These are phyloP conservation scores for Syncephalastrum racemosum DNA, from an alignment of 371 early-diverging fungal genomes.

Conservation along the genomic window DNA sequence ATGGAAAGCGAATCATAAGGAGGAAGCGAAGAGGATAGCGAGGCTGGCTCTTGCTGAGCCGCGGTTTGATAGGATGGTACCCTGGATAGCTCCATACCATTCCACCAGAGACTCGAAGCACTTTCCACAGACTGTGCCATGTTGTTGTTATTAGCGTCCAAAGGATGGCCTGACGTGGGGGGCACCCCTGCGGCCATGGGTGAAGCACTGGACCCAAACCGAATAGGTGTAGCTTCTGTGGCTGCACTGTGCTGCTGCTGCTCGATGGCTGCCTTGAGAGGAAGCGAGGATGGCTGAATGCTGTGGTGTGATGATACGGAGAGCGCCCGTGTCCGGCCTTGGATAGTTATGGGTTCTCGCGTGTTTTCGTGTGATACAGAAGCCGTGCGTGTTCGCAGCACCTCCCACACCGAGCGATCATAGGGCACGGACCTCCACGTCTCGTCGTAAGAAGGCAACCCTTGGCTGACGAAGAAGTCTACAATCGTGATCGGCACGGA, in stretches of 20 bases:
- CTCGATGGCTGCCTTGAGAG: no score
- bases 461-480: slow-evolving; percentile 34
- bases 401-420: slow-evolving; percentile 19
- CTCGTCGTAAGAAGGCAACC: slow-evolving; percentile 42
- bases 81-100: slow-evolving; percentile 36
- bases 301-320: slow-evolving; percentile 15
- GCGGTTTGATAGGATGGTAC: slow-evolving; percentile 48
- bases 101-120: slow-evolving; percentile 31
- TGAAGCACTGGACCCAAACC: no score
- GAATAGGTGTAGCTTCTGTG: no score
- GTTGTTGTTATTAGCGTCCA: slow-evolving; percentile 8
- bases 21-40: slow-evolving; percentile 41
- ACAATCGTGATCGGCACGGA: slow-evolving; percentile 33
- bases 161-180: no score
- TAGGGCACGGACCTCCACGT: slow-evolving; percentile 35
- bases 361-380: slow-evolving; percentile 13
- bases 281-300: no score
- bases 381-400: slow-evolving; percentile 15
- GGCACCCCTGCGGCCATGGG: no score
- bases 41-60: slow-evolving; percentile 30
- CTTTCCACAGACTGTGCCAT: slow-evolving; percentile 13
- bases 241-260: no score
- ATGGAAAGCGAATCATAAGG: slow-evolving; percentile 35
- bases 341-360: slow-evolving; percentile 21
- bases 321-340: slow-evolving; percentile 23